Evolutionary conservation across 495 filamentous ascomycete species (phyloP), one percentile per base, ranked within the genome.

Genomic region (Podospora bellae-mahoneyi): DNA sequence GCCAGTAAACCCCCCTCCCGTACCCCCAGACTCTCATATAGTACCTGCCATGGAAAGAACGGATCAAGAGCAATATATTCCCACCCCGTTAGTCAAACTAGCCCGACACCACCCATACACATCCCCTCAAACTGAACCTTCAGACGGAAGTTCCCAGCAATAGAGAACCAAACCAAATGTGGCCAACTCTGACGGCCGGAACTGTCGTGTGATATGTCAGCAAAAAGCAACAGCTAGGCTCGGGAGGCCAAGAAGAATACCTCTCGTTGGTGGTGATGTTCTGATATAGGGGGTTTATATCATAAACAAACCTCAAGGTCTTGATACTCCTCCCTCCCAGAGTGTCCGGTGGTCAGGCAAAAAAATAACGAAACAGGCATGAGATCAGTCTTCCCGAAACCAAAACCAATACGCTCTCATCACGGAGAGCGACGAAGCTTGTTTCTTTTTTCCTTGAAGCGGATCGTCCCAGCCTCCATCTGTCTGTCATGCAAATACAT

Each of bases 391-490:
- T 48, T 13, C 39, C 39, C 39, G 13, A 48, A 48, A 48, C 9
- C 34, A 39, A 5, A 39, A 23, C 23, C 23, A 23, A 23, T 23
- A 23, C 23, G 23, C 23, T 23, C 23, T 23, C 23, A 23, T 23
- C 23, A 23, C 23, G 23, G 23, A n/a, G 55, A 58, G 19, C 23
- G 10, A 58, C 61, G 28, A 32, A 65, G 63, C 62, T 68, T 39
- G 62, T 61, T 32, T 10, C 34, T 39, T 39, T 6, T 39, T 18
- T 69, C 54, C 67, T 62, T 62, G 58, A 65, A 65, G 5, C 9
- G 67, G 67, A 58, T 60, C 62, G 57, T 69, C 34, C 67, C 64
- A 39, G 34, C 16, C 23, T 61, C 20, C 16, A 9, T 34, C 53
- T 3, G 30, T 32, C 30, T 48, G 39, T 48, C 39, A 16, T 16